Conservation (phyloP, 768 basidiomycete genomes). For the Auriscalpium orientale region DNA sequence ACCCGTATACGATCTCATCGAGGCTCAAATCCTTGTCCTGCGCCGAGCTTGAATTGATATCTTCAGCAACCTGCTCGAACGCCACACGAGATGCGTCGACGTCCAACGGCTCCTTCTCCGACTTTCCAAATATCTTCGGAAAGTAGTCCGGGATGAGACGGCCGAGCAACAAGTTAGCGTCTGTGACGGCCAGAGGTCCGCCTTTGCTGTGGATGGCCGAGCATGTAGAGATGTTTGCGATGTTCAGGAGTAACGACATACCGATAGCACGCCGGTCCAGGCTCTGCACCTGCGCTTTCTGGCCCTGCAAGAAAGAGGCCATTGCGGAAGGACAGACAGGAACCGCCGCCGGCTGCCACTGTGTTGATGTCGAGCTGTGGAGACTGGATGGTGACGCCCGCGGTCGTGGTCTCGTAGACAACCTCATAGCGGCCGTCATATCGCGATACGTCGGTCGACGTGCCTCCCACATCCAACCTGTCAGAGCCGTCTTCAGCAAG, state of each 20-base stretch:
- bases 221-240: background rate
- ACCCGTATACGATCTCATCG: conserved; percentile 90
- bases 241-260: conserved; percentile 24
- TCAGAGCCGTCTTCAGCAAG: background rate
- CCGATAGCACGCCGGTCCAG: conserved; percentile 90
- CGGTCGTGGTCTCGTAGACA: conserved; percentile 93
- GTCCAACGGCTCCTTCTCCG: conserved; percentile 81
- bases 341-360: conserved; percentile 92
- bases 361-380: conserved; percentile 95
- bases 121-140: conserved; percentile 90
- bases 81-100: conserved; percentile 55
- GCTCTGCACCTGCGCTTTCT: conserved; percentile 88
- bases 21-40: conserved; percentile 52
- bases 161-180: conserved; percentile 87
- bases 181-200: conserved; percentile 86
- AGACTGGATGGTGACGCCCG: conserved; percentile 86
- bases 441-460: conserved; percentile 91
- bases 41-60: conserved; percentile 53
- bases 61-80: conserved; percentile 60
- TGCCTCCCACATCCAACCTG: conserved; percentile 90
- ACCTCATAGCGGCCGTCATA: conserved; percentile 88
- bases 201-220: conserved; percentile 52
- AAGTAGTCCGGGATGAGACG: conserved; percentile 86
- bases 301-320: conserved; percentile 90
- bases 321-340: conserved; percentile 81